Conservation (phyloP, 2,329 filamentous ascomycete species). For the Aspergillus brunneoviolaceus region DNA sequence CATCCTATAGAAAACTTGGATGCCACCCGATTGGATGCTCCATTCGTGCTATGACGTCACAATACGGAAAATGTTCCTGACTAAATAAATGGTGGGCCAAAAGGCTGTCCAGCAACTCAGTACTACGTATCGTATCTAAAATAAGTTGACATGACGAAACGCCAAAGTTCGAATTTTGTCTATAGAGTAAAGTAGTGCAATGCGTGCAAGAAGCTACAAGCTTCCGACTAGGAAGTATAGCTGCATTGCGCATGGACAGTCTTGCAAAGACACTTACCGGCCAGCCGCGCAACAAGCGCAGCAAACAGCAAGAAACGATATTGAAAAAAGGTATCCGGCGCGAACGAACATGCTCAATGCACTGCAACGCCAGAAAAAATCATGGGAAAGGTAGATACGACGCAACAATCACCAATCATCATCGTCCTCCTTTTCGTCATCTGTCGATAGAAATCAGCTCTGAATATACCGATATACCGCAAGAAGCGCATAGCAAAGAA, state of each 20-base stretch:
- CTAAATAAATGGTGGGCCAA: neutral
- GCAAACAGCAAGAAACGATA: neutral
- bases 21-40: neutral
- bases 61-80: neutral
- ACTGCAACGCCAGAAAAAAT: constrained; percentile 4
- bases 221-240: neutral
- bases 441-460: constrained; percentile 32
- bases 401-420: constrained; percentile 43
- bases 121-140: no score
- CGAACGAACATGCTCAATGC: constrained; percentile 14
- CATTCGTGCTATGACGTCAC: neutral
- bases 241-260: neutral
- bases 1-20: neutral
- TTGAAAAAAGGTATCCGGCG: constrained; percentile 18
- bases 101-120: no score
- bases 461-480: neutral
- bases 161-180: neutral
- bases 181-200: neutral
- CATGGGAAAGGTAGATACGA: neutral
- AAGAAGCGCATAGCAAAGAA: neutral
- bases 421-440: constrained; percentile 49
- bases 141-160: neutral
- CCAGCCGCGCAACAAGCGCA: neutral
- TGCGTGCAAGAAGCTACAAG: neutral
- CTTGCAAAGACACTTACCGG: neutral